A percentile compares a stretch with the other conserved stretches of the same genome.
Conservation (phyloP, 2,329 filamentous ascomycete genomes). For the Ustilaginoidea virens region DNA sequence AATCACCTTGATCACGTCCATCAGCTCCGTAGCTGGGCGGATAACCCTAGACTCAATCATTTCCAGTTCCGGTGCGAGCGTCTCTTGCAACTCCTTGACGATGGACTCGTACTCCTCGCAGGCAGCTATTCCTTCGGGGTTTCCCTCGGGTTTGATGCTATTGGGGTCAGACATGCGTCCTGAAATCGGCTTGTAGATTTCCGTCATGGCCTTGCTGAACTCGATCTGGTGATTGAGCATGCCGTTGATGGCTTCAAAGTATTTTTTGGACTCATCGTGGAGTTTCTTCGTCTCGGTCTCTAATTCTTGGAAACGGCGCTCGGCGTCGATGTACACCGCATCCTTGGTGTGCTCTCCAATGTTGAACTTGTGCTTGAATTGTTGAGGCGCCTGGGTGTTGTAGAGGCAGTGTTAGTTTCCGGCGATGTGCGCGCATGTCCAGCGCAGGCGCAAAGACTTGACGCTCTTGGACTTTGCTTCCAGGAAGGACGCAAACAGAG, state of each 20-base stretch:
- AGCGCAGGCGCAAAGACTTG: too few relatives aligned
- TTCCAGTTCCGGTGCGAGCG: slow-evolving; percentile 79
- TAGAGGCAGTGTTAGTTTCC: neutral
- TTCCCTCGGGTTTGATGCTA: slow-evolving; percentile 66
- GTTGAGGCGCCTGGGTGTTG: slow-evolving; percentile 61
- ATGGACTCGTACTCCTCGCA: slow-evolving; percentile 94
- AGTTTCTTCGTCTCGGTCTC: slow-evolving; percentile 93
- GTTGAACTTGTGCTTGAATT: slow-evolving; percentile 83
- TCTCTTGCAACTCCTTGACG: slow-evolving; percentile 79
- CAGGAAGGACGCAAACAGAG: neutral
- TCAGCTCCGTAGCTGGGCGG: slow-evolving; percentile 78
- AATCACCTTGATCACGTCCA: slow-evolving; percentile 91
- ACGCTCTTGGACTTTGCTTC: neutral
- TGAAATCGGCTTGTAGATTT: slow-evolving; percentile 97
- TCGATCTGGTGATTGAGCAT: slow-evolving; percentile 98
- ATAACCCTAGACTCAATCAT: slow-evolving; percentile 94
- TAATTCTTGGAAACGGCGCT: slow-evolving; percentile 84
- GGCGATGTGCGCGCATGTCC: too few relatives aligned
- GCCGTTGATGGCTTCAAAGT: slow-evolving; percentile 94
- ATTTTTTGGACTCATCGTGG: slow-evolving; percentile 93
- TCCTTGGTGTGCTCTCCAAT: slow-evolving; percentile 93
- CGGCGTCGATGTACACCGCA: slow-evolving; percentile 84
- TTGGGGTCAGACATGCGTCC: slow-evolving; percentile 89
- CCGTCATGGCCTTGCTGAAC: slow-evolving; percentile 88
- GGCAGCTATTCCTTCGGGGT: slow-evolving; percentile 81